These are phyloP conservation scores for Monosporozyma yasuniensis DNA, from an alignment of 805 yeast species.

Conservation along the genomic window DNA sequence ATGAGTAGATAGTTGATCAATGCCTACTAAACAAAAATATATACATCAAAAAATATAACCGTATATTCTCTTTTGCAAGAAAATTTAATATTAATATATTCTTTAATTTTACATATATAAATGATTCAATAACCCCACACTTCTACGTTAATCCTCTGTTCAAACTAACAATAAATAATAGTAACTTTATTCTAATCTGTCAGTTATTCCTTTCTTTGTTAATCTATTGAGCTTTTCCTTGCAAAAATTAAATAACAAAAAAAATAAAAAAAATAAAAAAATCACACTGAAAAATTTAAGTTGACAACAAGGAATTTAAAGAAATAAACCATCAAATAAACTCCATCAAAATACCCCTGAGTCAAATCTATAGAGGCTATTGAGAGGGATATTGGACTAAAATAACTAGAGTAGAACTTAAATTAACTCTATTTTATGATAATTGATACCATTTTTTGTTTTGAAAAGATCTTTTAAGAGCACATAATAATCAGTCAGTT, in stretches of 20 bases:
- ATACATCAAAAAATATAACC: no score
- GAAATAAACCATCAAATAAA: not conserved
- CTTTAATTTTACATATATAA: not conserved
- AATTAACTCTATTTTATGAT: not conserved
- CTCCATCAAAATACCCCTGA: not conserved
- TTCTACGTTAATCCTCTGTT: not conserved
- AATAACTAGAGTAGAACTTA: not conserved
- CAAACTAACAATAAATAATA: not conserved
- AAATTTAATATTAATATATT: not conserved
- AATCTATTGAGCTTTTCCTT: not conserved
- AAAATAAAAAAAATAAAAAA: not conserved
- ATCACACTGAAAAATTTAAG: slow-evolving; percentile 1
- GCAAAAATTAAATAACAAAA: not conserved
- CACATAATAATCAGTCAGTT: not conserved
- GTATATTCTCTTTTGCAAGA: not conserved
- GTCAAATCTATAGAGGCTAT: not conserved
- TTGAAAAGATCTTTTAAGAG: not conserved
- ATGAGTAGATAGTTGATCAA: slow-evolving; percentile 6
- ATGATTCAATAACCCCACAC: not conserved
- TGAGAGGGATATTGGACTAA: not conserved
- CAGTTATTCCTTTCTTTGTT: not conserved
- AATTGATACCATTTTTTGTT: not conserved
- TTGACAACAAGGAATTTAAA: not conserved
- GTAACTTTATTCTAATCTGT: not conserved
- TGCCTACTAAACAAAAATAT: not conserved